Conservation (phyloP, 2,329 filamentous ascomycete species). For the Apiospora saccharicola region DNA sequence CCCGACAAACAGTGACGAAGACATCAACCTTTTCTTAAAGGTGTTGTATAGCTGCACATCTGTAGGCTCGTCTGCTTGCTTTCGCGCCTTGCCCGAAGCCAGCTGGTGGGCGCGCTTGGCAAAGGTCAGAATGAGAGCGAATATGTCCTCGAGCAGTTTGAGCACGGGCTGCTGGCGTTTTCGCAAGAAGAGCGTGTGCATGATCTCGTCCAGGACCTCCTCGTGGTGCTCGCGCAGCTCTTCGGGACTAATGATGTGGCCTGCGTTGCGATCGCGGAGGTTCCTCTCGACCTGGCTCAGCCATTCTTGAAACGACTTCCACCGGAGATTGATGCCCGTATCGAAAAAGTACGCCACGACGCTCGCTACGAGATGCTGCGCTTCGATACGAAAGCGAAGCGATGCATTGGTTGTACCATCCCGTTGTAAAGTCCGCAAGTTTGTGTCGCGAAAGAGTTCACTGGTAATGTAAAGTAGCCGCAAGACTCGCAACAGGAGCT, state of each 20-base stretch:
- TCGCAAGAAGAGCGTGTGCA: slow-evolving; percentile 75
- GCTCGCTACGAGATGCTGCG: slow-evolving; percentile 79
- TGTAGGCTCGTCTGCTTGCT: slow-evolving; percentile 28
- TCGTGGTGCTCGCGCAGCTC: slow-evolving; percentile 75
- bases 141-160: slow-evolving; percentile 78
- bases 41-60: slow-evolving; percentile 62
- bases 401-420: slow-evolving; percentile 48
- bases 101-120: slow-evolving; percentile 59
- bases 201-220: slow-evolving; percentile 75
- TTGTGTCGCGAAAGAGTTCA: slow-evolving; percentile 67
- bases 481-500: slow-evolving; percentile 76
- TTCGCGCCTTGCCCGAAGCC: slow-evolving; percentile 44
- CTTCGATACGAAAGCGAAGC: slow-evolving; percentile 75
- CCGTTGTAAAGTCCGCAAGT: slow-evolving; percentile 46
- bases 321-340: slow-evolving; percentile 75
- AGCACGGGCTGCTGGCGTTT: slow-evolving; percentile 78
- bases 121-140: slow-evolving; percentile 75
- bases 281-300: slow-evolving; percentile 68
- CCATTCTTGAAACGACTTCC: slow-evolving; percentile 73
- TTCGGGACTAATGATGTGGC: slow-evolving; percentile 63
- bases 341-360: slow-evolving; percentile 83
- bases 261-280: slow-evolving; percentile 48
- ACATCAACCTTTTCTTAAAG: slow-evolving; percentile 77
- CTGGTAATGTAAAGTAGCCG: slow-evolving; percentile 81
- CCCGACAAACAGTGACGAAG: slow-evolving; percentile 77